These are phyloP conservation scores for Colletotrichum sp. DNA, from an alignment of 2,329 filamentous ascomycete species.

Conservation along the genomic window DNA sequence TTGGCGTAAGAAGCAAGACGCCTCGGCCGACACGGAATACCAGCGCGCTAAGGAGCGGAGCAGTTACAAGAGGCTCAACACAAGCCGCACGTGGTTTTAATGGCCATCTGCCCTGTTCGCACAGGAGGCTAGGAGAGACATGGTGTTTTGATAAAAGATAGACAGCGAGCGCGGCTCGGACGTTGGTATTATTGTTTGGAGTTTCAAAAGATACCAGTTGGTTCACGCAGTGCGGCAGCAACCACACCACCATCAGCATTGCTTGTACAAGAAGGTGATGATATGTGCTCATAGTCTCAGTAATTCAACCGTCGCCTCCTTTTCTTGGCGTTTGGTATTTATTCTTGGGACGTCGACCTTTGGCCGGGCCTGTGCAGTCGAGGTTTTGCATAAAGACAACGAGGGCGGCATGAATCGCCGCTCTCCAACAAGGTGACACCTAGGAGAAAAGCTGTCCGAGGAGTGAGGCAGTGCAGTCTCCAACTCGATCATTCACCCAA, in stretches of 20 bases:
- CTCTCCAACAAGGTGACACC: constrained; percentile 3
- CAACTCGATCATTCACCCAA: background rate
- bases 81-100: constrained; percentile 44
- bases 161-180: background rate
- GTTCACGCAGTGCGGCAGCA: background rate
- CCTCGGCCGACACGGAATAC: background rate
- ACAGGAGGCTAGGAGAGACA: background rate
- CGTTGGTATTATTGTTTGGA: background rate
- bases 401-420: background rate
- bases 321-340: constrained; percentile 10
- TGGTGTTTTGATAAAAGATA: background rate
- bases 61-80: constrained; percentile 30
- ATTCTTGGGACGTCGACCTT: background rate
- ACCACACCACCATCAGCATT: background rate
- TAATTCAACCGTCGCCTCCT: background rate
- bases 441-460: background rate
- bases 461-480: constrained; percentile 12
- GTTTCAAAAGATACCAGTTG: constrained; percentile 5
- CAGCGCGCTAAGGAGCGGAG: constrained; percentile 18
- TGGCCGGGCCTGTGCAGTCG: background rate
- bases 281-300: background rate
- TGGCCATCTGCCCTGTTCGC: background rate
- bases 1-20: constrained; percentile 22
- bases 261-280: background rate
- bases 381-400: background rate